phyloP scores from a whole-genome alignment of 805 yeast species.

The Priceomyces haplophilus region DNA sequence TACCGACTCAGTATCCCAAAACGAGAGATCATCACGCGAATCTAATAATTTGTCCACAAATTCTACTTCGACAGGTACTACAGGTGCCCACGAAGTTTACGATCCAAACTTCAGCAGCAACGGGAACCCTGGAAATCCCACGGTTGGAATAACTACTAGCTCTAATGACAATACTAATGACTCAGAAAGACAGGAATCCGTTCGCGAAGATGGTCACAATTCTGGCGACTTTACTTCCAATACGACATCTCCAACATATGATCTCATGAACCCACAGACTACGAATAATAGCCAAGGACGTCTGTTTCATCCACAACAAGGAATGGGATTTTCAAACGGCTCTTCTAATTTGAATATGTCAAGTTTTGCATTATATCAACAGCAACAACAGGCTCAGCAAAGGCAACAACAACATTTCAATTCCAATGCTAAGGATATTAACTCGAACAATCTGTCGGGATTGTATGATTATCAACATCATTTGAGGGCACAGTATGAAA shows the following conservation, averaged over 20 bases:
- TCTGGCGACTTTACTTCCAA: slow-evolving; percentile 9
- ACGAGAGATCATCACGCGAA: slow-evolving; percentile 6
- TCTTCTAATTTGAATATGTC: slow-evolving; percentile 13
- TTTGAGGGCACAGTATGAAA: slow-evolving; percentile 22
- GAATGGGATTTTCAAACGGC: slow-evolving; percentile 21
- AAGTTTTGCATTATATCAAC: slow-evolving; percentile 15
- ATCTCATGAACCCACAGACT: slow-evolving; percentile 19
- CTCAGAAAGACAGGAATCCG: slow-evolving; percentile 1
- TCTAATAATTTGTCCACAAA: slow-evolving; percentile 3
- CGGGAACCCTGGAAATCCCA: slow-evolving; percentile 5
- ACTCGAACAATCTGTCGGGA: slow-evolving; percentile 3
- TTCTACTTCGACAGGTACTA: background rate
- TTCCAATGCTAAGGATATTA: slow-evolving; percentile 3
- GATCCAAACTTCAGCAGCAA: slow-evolving; percentile 14
- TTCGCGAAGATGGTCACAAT: slow-evolving; percentile 7
- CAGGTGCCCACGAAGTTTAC: slow-evolving; percentile 13
- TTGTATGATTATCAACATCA: slow-evolving; percentile 21
- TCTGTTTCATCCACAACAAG: slow-evolving; percentile 27
- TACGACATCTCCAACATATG: slow-evolving; percentile 12
- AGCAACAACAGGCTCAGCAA: slow-evolving; percentile 9
- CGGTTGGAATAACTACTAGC: slow-evolving; percentile 4
- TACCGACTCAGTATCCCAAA: slow-evolving; percentile 2
- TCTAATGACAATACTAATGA: slow-evolving; percentile 4
- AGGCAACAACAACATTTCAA: slow-evolving; percentile 6
- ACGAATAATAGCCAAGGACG: slow-evolving; percentile 13